Evolutionary conservation across 495 filamentous ascomycete genomes (phyloP).

Genomic region (Aspergillus bertholletiae): DNA sequence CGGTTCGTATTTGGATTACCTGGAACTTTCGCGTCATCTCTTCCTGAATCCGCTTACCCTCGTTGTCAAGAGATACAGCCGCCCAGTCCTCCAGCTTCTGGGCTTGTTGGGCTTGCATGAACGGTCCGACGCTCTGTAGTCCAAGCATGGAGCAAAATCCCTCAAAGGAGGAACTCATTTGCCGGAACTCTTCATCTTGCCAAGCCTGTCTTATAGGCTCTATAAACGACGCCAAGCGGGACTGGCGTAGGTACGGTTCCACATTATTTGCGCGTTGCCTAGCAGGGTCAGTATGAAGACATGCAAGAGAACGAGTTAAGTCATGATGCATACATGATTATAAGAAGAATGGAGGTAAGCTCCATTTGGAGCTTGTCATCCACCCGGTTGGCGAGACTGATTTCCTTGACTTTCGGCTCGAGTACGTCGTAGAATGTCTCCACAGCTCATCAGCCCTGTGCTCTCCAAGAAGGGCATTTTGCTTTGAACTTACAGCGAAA

Average conservation of each 20-base stretch:
- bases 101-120: constrained; percentile 67
- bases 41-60: constrained; percentile 73
- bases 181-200: constrained; percentile 66
- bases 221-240: constrained; percentile 68
- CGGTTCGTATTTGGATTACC: constrained; percentile 32
- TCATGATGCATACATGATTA: constrained; percentile 65
- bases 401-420: constrained; percentile 76
- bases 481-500: constrained; percentile 56
- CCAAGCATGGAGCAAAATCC: constrained; percentile 79
- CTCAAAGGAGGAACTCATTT: constrained; percentile 68
- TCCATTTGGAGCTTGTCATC: constrained; percentile 74
- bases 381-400: constrained; percentile 65
- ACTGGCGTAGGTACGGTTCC: constrained; percentile 59
- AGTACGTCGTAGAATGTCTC: constrained; percentile 82
- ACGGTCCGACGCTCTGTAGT: constrained; percentile 74
- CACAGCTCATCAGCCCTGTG: constrained; percentile 5
- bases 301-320: neutral
- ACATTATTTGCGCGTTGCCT: constrained; percentile 79
- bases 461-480: neutral
- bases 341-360: constrained; percentile 72
- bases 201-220: constrained; percentile 75
- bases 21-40: constrained; percentile 66
- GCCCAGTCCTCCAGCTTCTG: constrained; percentile 84
- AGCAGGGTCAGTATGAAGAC: constrained; percentile 12
- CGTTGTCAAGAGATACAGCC: constrained; percentile 64